A percentile compares a stretch with the other conserved stretches of the same genome.
Conservation (phyloP, 179 eudicot species). For the Spergularia azorica region DNA sequence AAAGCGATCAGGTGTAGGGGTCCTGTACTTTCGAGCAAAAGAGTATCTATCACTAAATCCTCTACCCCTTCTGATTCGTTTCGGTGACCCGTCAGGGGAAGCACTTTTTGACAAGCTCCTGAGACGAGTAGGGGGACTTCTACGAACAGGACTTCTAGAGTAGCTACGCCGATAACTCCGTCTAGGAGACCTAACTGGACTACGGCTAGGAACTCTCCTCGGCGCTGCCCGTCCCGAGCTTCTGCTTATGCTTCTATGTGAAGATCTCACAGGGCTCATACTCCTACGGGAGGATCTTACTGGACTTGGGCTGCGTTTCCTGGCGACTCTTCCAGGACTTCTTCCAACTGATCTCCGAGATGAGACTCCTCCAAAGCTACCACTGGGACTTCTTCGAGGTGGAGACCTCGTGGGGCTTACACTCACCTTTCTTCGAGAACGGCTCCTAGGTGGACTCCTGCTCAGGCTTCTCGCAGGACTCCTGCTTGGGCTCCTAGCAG, state of each 20-base stretch:
- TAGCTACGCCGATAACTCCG: constrained; percentile 66
- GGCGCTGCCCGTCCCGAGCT: constrained; percentile 54
- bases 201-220: constrained; percentile 59
- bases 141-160: constrained; percentile 70
- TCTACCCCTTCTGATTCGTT: constrained; percentile 83
- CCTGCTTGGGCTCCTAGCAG: constrained; percentile 37
- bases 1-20: constrained; percentile 82
- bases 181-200: constrained; percentile 68
- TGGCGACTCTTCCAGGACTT: constrained; percentile 35
- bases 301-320: constrained; percentile 38
- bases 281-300: constrained; percentile 40
- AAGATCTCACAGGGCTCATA: constrained; percentile 40
- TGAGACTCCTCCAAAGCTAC: constrained; percentile 34
- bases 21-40: constrained; percentile 78
- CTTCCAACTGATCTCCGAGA: constrained; percentile 37
- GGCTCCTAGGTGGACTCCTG: constrained; percentile 35
- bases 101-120: constrained; percentile 83
- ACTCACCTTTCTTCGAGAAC: constrained; percentile 30
- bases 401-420: constrained; percentile 39
- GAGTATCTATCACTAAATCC: constrained; percentile 88
- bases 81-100: constrained; percentile 79
- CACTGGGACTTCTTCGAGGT: constrained; percentile 39
- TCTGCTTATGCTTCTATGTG: constrained; percentile 53
- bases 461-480: constrained; percentile 41
- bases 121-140: constrained; percentile 65